A percentile compares a stretch with the other conserved stretches of the same genome.
phyloP scores from a whole-genome alignment of 2,329 filamentous ascomycete genomes.

The Arthroderma sp. region DNA sequence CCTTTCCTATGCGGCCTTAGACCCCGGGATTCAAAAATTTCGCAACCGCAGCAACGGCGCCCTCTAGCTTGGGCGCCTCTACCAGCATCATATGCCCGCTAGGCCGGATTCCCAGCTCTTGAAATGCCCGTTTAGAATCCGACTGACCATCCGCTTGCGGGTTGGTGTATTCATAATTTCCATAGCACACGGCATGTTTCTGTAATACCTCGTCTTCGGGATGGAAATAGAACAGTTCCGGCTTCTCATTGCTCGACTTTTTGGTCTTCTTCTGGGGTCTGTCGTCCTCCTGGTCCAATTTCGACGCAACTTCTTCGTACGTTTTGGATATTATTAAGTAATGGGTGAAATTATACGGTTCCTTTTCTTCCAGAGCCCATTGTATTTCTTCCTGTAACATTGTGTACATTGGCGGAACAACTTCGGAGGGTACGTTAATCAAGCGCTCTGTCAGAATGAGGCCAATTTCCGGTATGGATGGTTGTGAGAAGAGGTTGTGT shows the following conservation, averaged over 20 bases:
- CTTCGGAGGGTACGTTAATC: conserved; percentile 92
- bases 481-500: conserved; percentile 42
- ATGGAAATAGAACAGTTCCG: conserved; percentile 77
- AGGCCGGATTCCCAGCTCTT: conserved; percentile 78
- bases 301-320: conserved; percentile 79
- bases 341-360: conserved; percentile 86
- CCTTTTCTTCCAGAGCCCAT: conserved; percentile 75
- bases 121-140: conserved; percentile 88
- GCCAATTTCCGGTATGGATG: conserved; percentile 52
- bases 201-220: conserved; percentile 86
- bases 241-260: conserved; percentile 30
- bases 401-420: conserved; percentile 83
- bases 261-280: conserved; percentile 56
- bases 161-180: conserved; percentile 65
- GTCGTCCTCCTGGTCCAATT: conserved; percentile 54
- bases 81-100: conserved; percentile 77
- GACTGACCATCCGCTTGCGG: conserved; percentile 63
- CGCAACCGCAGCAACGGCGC: conserved; percentile 59
- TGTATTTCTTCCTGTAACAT: conserved; percentile 89
- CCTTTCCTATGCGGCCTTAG: too few species aligned
- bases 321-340: conserved; percentile 85
- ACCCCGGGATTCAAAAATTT: conserved; percentile 52
- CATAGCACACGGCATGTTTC: conserved; percentile 56
- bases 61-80: conserved; percentile 62
- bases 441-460: conserved; percentile 83